Evolutionary conservation across 768 basidiomycete genomes (phyloP).

Genomic region (Astraeus odoratus): DNA sequence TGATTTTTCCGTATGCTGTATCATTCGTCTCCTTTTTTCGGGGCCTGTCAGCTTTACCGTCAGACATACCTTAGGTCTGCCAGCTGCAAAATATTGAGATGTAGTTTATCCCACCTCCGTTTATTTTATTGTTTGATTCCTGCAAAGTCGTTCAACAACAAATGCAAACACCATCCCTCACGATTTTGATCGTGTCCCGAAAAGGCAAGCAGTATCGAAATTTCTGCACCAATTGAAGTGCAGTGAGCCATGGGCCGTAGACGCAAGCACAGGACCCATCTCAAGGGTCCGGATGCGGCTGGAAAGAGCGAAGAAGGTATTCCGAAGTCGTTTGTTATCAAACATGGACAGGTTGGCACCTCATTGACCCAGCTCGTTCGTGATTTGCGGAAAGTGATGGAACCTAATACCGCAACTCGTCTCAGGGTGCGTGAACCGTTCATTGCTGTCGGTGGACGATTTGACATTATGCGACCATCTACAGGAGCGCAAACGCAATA

Average conservation of each 20-base stretch:
- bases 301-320: slow-evolving; percentile 30
- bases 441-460: background rate
- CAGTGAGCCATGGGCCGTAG: slow-evolving; percentile 56
- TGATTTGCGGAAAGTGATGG: slow-evolving; percentile 94
- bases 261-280: slow-evolving; percentile 78
- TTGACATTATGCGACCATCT: slow-evolving; percentile 13
- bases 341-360: slow-evolving; percentile 87
- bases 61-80: background rate
- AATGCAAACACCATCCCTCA: slow-evolving; percentile 18
- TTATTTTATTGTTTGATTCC: slow-evolving; percentile 4
- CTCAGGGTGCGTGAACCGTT: slow-evolving; percentile 53
- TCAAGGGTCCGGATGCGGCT: slow-evolving; percentile 47
- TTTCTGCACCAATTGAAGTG: slow-evolving; percentile 25
- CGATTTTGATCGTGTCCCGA: slow-evolving; percentile 3
- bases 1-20: slow-evolving; percentile 24
- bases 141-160: slow-evolving; percentile 13
- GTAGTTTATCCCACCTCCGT: background rate
- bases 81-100: background rate
- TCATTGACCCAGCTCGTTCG: slow-evolving; percentile 85
- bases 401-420: slow-evolving; percentile 93
- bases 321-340: slow-evolving; percentile 95
- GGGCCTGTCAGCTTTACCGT: slow-evolving; percentile 1
- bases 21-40: slow-evolving; percentile 10
- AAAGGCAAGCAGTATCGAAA: slow-evolving; percentile 15
- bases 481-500: slow-evolving; percentile 86